Base-by-base conservation (phyloP, 345 rosid species). In the Eutrema japonicum region DNA sequence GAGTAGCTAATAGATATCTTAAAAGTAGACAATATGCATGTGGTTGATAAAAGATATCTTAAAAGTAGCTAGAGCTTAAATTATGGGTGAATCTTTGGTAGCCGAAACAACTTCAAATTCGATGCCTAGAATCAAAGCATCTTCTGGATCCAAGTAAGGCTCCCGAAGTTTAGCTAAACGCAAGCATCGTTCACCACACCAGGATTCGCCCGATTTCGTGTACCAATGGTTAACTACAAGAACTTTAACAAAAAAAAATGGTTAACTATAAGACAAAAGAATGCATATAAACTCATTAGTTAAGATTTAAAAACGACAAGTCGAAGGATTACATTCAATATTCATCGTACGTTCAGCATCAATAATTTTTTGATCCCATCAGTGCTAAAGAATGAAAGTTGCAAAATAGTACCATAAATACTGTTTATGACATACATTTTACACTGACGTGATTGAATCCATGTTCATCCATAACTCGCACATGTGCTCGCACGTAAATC, bases 21-120 rank as follows among this genome's bases (percentile, higher is more conserved):
- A n/a, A 35, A 0, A 51, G 33, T 51, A 27, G 35, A 3, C 13
- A 22, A 26, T 9, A 49, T 4, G 54, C 12, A 49, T 48, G 29
- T 46, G 3, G 29, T 16, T 7, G 27, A 50, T 22, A 58, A 59
- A 27, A 40, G 35, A 10, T 12, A 62, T n/a, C 26, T 8, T 29
- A 10, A 22, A 60, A 60, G 27, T 11, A 42, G 37, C 3, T 22
- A 22, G 46, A 62, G 38, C 7, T 29, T 42, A 62, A 40, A 45
- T n/a, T 22, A 4, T 2, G 54, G 49, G 48, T 10, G 55, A 47
- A 13, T 47, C 47, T 33, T 30, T 37, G 53, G 41, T 49, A 5
- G 36, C 2, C 6, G 53, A 46, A 60, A 60, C 36, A 60, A 43
- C 37, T 62, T 62, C 51, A 42, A 26, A 26, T 11, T 61, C 37